Evolutionary conservation across 1,284 basidiomycete species (phyloP), one percentile per base, ranked within the genome.

Genomic region (Rugiboletus extremiorientalis): DNA sequence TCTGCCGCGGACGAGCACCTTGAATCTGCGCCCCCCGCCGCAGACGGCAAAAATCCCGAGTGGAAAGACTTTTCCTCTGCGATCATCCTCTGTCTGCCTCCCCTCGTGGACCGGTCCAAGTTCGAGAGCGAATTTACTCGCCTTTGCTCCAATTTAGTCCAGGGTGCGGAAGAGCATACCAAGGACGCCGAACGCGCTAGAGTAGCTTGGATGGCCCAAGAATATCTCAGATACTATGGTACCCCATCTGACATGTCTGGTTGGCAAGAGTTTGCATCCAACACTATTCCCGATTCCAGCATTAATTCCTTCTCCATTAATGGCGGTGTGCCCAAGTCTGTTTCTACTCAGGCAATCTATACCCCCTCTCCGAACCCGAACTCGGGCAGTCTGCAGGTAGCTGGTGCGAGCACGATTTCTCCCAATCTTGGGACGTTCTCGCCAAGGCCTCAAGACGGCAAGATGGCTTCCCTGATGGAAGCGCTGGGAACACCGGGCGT

Each of bases 101-200:
- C 74, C 12, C 67, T 87, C 43, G 78, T 83, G 37, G 84, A 81
- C 5, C 77, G 76, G 15, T 63, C 69, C 7, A 79, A 77, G 50
- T 89, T 91, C 60, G 90, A 91, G 68, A 66, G 69, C n/a, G 89
- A 91, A 68, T 82, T 91, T 52, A 71, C 80, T 22, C 78, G 89
- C 27, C 85, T 86, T 60, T 85, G 83, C 62, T 77, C 78, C 5
- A 84, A 84, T 69, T 77, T 91, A 31, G 74, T 91, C 41, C 78
- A 74, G 37, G 87, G 87, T 1, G 81, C 84, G 61, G 68, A 76
- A 4, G 82, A 80, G 6, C 70, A 70, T 14, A 60, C 63, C 22
- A 77, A 75, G 57, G 76, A 75, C 22, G 67, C 64, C 27, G 78
- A 81, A 48, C 74, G 73, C 28, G 60, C 65, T 28, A 77, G 84